Base-by-base conservation (phyloP, 768 basidiomycete species). In the Lactarius psammicola region DNA sequence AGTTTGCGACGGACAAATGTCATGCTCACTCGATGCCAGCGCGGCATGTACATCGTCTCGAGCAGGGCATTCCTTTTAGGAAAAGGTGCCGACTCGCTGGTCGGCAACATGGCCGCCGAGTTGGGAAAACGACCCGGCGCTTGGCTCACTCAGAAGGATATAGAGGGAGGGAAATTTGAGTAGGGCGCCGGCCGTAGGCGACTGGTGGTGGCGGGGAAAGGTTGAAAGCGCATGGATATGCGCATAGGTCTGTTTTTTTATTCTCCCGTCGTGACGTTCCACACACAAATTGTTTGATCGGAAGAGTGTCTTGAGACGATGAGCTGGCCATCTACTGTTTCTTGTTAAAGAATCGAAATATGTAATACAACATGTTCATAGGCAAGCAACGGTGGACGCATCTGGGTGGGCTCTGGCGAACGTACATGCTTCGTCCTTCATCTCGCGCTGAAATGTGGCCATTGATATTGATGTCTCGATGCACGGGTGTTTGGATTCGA, bases 401-500 rank as follows among this genome's bases (percentile, higher is more conserved):
- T 60, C 62, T 33, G 59, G 46, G n/a, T 23, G 38, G 67, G n/a
- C 44, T 63, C 61, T n/a, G 38, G 38, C 4, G 46, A 34, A 46
- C 70, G 76, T 10, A 75, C 40, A n/a, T n/a, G n/a, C n/a, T n/a
- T n/a, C n/a, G 96, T 92, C 69, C 92, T 87, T 62, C 79, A 72
- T 76, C 28, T 84, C 82, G 56, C 79, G 72, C 71, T 89, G 87
- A 74, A 96, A 90, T 30, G 65, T 63, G 10, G 79, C 74, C 18
- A 11, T 38, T 38, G 36, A 15, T 38, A 93, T 96, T 23, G 90
- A 91, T n/a, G 94, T 95, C n/a, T n/a, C n/a, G 5, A 81, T 72
- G 66, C 81, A 85, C 6, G 89, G 89, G 65, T 81, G 78, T 75
- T 98, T 98, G 54, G 90, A 92, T 75, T 98, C 95, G 73, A 97